Base-by-base conservation (phyloP, 441 rosid genomes). In the Theobroma grandiflorum region DNA sequence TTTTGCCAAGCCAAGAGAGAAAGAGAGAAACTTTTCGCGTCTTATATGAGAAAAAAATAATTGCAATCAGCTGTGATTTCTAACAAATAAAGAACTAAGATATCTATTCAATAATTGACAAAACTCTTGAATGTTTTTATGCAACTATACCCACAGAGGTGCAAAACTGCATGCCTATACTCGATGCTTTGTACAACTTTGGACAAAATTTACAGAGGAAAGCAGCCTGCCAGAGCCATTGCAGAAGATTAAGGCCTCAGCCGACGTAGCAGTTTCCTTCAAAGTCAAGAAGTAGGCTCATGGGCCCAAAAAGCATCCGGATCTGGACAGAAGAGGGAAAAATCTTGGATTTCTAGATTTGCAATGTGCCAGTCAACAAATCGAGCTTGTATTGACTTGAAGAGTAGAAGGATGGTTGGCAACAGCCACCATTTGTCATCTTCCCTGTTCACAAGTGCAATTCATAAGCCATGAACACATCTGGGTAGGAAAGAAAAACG, bases 351-450 rank as follows among this genome's bases (percentile, higher is more conserved):
- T 87, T 97, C 98, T 2, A 97, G 87, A 88, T 97, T 97, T 18
- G 98, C 99, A 16, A 97, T 88, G 79, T 95, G 99, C 97, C 98
- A 93, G 82, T 97, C 97, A 4, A 94, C 88, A 55, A 97, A 85
- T 72, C 95, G 96, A 76, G 98, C 99, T 87, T 97, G 99, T 73
- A 90, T 68, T 6, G 91, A 83, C 88, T 95, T 97, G 83, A 90
- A 84, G 75, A 94, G 75, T 68, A 93, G 52, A 42, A 97, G 97
- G 55, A 92, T 57, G 7, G 97, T 90, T 40, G 98, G 98, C 87
- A 97, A 87, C 33, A 95, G 85, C 99, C 99, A 97, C 99, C 99
- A 97, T 74, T 88, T 87, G 79, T 93, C 92, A 62, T 90, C 98
- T 77, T 94, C 98, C 78, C 99, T 97, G 90, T 78, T 67, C 42